Evolutionary conservation across 176 grass and related monocot species (phyloP), one percentile per base, ranked within the genome.

Genomic region (Ampelocalamus luodianensis): DNA sequence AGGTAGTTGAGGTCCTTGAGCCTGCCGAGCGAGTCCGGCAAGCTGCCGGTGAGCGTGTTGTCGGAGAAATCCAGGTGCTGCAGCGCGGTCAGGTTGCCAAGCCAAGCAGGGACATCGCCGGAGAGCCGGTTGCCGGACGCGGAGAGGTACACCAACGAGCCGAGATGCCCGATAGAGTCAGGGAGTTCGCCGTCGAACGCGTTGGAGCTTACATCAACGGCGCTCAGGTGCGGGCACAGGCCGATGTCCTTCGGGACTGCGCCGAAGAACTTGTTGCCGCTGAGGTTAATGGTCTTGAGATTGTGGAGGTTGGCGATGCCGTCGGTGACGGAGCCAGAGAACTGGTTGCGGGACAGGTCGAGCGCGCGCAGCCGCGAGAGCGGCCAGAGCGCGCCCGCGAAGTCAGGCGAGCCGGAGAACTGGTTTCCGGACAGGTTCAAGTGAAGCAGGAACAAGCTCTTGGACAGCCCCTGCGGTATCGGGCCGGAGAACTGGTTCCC

Each of bases 1-100:
- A 99, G 93, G 80, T 96, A 96, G 29, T 71, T 82, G 68, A 99
- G 90, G 20, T 93, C 96, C 87, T 92, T 99, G 72, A 96, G 94
- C 38, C 79, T 48, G 12, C 91, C 90, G 65, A 99, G 44, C 8
- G 96, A 86, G 53, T 87, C 69, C 22, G 93, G 93, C 73, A 99
- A 18, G 16, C 15, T 63, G 64, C 93, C 96, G 14, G 91, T 88
- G 76, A 99, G 15, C 17, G 56, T 71, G 68, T 99, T 99, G 74
- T 79, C 83, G 5, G 96, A 94, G 5, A 98, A 67, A 16, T 98
- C 96, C 7, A 98, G 78, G 32, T 72, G 74, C 84, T 94, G 90
- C 26, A 96, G 48, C 12, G 85, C 91, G 0, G 81, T 36, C 29
- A 96, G 55, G n/a, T 81, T 87, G 50, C 96, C 91, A 10, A 98